A percentile compares a stretch with the other conserved stretches of the same genome.
phyloP scores from a whole-genome alignment of 495 filamentous ascomycete genomes.

The Friedmanniomyces simplex region DNA sequence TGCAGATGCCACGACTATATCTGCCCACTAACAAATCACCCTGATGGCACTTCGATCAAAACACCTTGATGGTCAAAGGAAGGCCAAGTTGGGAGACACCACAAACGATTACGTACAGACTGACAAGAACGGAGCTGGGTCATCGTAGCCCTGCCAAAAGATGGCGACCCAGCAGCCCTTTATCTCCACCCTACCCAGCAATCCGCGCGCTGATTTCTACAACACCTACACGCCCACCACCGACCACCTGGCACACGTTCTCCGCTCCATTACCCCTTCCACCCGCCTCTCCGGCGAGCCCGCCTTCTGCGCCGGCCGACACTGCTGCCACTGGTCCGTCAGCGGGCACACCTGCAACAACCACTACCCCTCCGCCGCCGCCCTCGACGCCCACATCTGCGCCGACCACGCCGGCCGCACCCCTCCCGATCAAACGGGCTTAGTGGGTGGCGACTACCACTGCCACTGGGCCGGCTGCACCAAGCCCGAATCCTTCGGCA shows the following conservation, averaged over 20 bases:
- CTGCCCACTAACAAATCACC: not conserved
- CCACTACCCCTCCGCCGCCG: slow-evolving; percentile 14
- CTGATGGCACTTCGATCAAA: not conserved
- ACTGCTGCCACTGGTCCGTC: slow-evolving; percentile 15
- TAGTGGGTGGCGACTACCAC: slow-evolving; percentile 7
- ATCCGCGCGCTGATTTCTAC: not conserved
- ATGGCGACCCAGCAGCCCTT: not conserved
- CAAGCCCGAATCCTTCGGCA: slow-evolving; percentile 15
- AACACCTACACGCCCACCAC: not conserved
- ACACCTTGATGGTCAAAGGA: not conserved
- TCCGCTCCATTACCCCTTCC: not conserved
- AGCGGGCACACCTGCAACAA: slow-evolving; percentile 11
- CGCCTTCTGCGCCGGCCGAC: slow-evolving; percentile 11
- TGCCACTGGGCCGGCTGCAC: slow-evolving; percentile 18
- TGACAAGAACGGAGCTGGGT: not conserved
- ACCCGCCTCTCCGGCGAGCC: slow-evolving; percentile 11
- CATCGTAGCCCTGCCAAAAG: too few species aligned
- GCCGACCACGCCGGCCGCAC: slow-evolving; percentile 13
- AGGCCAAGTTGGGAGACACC: not conserved
- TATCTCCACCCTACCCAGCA: not conserved
- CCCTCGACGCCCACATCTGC: slow-evolving; percentile 15
- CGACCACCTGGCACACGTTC: not conserved
- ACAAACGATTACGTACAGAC: not conserved
- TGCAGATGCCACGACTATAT: not conserved
- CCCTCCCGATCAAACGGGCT: not conserved